These are phyloP conservation scores for Nemania serpens DNA, from an alignment of 2,329 filamentous ascomycete species.

Conservation along the genomic window DNA sequence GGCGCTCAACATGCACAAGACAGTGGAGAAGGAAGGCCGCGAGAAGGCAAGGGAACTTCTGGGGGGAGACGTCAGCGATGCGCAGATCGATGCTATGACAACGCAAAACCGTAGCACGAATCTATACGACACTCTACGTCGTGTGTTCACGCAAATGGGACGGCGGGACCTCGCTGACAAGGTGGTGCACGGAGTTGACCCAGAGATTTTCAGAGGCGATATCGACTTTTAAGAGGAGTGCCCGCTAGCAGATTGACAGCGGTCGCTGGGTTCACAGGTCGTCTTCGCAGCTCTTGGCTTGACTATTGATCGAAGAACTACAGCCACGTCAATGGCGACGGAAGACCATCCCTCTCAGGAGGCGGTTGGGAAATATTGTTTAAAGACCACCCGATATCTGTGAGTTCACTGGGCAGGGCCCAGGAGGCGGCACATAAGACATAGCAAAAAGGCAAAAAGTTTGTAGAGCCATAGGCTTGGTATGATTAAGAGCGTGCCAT, in stretches of 20 bases:
- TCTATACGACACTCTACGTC: conserved; percentile 87
- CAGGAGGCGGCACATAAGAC: background rate
- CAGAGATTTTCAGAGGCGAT: conserved; percentile 84
- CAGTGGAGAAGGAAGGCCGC: conserved; percentile 83
- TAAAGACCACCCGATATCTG: no score
- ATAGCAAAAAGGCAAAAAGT: background rate
- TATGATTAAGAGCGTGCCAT: conserved; percentile 2
- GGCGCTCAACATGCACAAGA: conserved; percentile 92
- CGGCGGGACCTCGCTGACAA: conserved; percentile 84
- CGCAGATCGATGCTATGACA: conserved; percentile 82
- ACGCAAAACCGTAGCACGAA: conserved; percentile 97
- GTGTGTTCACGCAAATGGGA: conserved; percentile 97
- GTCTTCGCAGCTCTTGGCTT: no score
- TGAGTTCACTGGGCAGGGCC: no score
- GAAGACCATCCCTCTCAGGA: no score
- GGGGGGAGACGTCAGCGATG: conserved; percentile 64
- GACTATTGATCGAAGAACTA: no score
- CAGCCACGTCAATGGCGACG: no score
- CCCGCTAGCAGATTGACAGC: background rate
- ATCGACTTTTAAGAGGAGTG: conserved; percentile 72
- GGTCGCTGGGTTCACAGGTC: background rate
- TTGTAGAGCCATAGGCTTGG: background rate
- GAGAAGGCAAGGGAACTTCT: conserved; percentile 84
- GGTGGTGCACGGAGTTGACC: conserved; percentile 88
- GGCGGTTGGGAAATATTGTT: no score